Evolutionary conservation across 2,329 filamentous ascomycete genomes (phyloP).

Genomic region (Penicillium sp.): DNA sequence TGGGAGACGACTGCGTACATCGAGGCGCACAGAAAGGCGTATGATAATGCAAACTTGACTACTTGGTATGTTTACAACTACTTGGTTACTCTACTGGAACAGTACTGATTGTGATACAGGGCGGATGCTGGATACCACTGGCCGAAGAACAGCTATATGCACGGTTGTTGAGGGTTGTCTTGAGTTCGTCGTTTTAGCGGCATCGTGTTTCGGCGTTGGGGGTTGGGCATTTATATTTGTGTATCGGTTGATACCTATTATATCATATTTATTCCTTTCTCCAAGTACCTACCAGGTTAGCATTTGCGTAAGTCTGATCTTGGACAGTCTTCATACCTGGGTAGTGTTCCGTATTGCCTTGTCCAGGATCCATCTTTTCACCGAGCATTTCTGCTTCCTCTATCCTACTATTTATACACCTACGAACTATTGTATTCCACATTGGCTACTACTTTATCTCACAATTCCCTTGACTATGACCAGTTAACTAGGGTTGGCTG

Average conservation of each 20-base stretch:
- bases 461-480: no score
- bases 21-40: conserved; percentile 55
- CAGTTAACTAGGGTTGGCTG: background rate
- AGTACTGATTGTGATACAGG: conserved; percentile 29
- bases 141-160: conserved; percentile 59
- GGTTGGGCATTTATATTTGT: conserved; percentile 9
- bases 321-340: no score
- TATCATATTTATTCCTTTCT: conserved; percentile 4
- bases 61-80: conserved; percentile 50
- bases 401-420: no score
- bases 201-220: conserved; percentile 27
- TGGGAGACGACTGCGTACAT: conserved; percentile 67
- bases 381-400: no score
- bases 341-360: no score
- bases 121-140: conserved; percentile 50
- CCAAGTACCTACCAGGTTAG: no score
- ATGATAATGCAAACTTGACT: conserved; percentile 60
- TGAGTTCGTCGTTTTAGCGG: conserved; percentile 23
- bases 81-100: background rate
- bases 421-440: no score
- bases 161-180: conserved; percentile 46
- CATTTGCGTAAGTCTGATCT: no score
- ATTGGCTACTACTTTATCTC: no score
- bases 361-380: no score
- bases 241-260: conserved; percentile 10